These are phyloP conservation scores for Nicotiana paniculata DNA, from an alignment of 257 asterid genomes.

Conservation along the genomic window DNA sequence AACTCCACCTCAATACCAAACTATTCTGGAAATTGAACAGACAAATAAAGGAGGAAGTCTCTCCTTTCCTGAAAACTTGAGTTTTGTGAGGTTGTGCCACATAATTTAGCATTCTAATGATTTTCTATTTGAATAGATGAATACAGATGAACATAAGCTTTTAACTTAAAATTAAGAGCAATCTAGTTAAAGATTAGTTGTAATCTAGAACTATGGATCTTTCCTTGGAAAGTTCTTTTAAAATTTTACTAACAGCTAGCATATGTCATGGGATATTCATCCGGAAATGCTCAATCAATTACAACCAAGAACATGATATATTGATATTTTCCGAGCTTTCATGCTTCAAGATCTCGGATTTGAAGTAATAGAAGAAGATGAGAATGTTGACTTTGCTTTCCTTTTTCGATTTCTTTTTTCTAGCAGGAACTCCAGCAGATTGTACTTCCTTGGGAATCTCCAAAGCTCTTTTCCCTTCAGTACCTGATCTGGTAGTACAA, in stretches of 20 bases:
- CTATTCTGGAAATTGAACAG: background rate
- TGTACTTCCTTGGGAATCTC: slow-evolving; percentile 84
- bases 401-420: background rate
- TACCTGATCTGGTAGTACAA: slow-evolving; percentile 72
- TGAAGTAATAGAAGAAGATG: background rate
- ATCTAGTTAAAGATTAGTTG: background rate
- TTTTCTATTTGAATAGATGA: background rate
- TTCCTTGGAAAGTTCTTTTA: background rate
- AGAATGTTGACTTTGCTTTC: background rate
- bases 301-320: background rate
- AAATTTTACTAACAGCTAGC: background rate
- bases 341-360: background rate
- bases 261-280: background rate
- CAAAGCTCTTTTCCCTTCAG: slow-evolving; percentile 50
- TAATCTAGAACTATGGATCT: background rate
- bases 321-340: background rate
- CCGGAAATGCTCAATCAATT: background rate
- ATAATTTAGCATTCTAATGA: background rate
- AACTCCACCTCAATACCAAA: background rate
- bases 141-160: background rate
- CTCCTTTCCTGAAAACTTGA: background rate
- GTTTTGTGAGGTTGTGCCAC: background rate
- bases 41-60: background rate
- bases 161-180: background rate
- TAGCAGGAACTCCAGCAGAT: slow-evolving; percentile 81